Evolutionary conservation across 2,329 filamentous ascomycete species (phyloP).

Genomic region (Coniochaeta sp.): DNA sequence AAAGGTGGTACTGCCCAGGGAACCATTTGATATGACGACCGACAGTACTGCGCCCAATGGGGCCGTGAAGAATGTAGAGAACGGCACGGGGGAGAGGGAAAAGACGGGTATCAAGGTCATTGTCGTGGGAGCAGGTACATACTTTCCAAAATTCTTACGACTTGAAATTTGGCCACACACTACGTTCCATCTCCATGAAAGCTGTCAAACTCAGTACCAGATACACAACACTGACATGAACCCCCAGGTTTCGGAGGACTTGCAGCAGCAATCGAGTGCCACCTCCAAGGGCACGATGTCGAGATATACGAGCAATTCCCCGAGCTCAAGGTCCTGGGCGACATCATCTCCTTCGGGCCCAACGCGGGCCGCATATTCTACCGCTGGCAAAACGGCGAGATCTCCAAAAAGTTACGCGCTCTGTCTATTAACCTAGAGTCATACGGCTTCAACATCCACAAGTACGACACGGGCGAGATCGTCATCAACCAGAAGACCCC

Average conservation of each 20-base stretch:
- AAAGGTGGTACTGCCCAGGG: background rate
- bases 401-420: conserved; percentile 36
- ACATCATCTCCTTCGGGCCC: conserved; percentile 55
- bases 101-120: conserved; percentile 45
- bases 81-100: background rate
- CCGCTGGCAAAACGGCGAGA: conserved; percentile 44
- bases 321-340: conserved; percentile 49
- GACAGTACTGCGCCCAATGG: background rate
- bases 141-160: background rate
- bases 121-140: conserved; percentile 30
- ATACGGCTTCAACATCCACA: conserved; percentile 56
- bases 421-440: conserved; percentile 43
- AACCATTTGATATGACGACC: background rate
- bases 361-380: conserved; percentile 55
- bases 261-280: conserved; percentile 55
- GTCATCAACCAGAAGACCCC: conserved; percentile 47
- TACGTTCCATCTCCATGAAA: background rate
- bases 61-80: background rate
- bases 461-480: conserved; percentile 51
- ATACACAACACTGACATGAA: conserved; percentile 6
- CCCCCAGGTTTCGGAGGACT: conserved; percentile 49
- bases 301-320: conserved; percentile 51
- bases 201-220: background rate
- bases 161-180: background rate
- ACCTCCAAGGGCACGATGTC: conserved; percentile 52